These are phyloP conservation scores for Astraeus odoratus DNA, from an alignment of 768 basidiomycete genomes.

Conservation along the genomic window DNA sequence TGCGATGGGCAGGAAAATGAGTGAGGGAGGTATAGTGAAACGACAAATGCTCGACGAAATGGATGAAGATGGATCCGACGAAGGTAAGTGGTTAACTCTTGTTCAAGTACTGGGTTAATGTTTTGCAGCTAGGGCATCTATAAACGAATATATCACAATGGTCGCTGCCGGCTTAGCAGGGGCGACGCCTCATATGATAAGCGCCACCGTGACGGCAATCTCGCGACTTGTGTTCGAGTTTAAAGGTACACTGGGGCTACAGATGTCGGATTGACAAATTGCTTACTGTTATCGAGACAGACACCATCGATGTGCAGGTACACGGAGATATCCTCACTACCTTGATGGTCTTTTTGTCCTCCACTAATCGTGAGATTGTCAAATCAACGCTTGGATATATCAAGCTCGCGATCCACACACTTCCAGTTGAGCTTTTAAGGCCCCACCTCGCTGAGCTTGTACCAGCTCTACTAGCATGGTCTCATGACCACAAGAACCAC, in stretches of 20 bases:
- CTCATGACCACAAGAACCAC: conserved; percentile 97
- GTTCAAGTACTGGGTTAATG: conserved; percentile 8
- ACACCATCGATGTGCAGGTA: conserved; percentile 62
- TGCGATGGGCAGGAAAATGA: conserved; percentile 91
- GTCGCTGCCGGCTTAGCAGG: conserved; percentile 91
- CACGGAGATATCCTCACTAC: conserved; percentile 82
- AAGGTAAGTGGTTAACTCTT: conserved; percentile 25
- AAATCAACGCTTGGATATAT: conserved; percentile 94
- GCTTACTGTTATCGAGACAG: too few species aligned
- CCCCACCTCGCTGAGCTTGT: conserved; percentile 75
- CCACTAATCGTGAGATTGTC: conserved; percentile 94
- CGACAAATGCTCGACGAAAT: conserved; percentile 73
- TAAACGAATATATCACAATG: conserved; percentile 96
- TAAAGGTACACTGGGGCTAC: conserved; percentile 54
- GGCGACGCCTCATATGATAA: conserved; percentile 95
- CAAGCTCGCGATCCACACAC: conserved; percentile 86
- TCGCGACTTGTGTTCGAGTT: conserved; percentile 95
- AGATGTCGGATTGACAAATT: too few species aligned
- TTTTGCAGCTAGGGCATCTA: conserved; percentile 52
- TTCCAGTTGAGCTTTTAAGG: conserved; percentile 63
- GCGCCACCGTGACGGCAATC: conserved; percentile 90
- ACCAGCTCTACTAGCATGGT: conserved; percentile 82
- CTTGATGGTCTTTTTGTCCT: conserved; percentile 83
- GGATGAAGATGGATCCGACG: conserved; percentile 57
- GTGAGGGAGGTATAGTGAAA: conserved; percentile 74